Evolutionary conservation across 1,284 basidiomycete genomes (phyloP).

Genomic region (Microstroma glucosiphilum): DNA sequence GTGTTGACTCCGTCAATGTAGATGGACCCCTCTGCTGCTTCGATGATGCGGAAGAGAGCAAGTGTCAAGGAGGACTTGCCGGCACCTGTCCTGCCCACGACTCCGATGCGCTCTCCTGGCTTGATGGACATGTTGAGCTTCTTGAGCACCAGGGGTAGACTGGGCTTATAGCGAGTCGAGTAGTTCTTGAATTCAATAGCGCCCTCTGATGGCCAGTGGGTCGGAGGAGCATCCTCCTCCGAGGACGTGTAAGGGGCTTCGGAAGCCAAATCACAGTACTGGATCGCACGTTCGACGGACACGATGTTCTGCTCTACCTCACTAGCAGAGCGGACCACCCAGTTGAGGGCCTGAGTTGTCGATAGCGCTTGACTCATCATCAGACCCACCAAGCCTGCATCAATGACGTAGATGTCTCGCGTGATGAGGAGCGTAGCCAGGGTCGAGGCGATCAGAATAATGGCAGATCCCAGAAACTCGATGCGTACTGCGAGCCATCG

Average conservation of each 20-base stretch:
- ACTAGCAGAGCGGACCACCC: constrained; percentile 80
- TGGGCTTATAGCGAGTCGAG: constrained; percentile 74
- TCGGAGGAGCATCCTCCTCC: constrained; percentile 33
- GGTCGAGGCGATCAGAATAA: constrained; percentile 69
- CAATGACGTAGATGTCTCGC: constrained; percentile 57
- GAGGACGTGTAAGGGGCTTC: constrained; percentile 62
- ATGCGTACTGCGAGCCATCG: constrained; percentile 67
- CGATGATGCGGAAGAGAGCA: constrained; percentile 54
- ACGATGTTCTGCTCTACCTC: constrained; percentile 90
- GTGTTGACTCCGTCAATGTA: constrained; percentile 78
- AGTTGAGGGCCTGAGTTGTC: constrained; percentile 57
- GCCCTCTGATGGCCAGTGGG: constrained; percentile 70
- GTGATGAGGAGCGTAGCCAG: constrained; percentile 62
- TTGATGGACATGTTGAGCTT: constrained; percentile 63
- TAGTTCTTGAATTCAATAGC: constrained; percentile 72
- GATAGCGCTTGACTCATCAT: constrained; percentile 67
- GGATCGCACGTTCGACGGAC: constrained; percentile 59
- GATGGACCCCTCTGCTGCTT: constrained; percentile 72
- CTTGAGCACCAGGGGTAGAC: constrained; percentile 70
- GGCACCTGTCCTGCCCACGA: constrained; percentile 75
- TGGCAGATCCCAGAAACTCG: constrained; percentile 67
- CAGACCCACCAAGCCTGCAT: constrained; percentile 85
- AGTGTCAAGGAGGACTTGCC: constrained; percentile 75
- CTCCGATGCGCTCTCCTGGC: constrained; percentile 67
- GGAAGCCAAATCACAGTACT: constrained; percentile 65